These are phyloP conservation scores for Neophaeococcomyces aloes DNA, from an alignment of 2,329 filamentous ascomycete genomes.

Conservation along the genomic window DNA sequence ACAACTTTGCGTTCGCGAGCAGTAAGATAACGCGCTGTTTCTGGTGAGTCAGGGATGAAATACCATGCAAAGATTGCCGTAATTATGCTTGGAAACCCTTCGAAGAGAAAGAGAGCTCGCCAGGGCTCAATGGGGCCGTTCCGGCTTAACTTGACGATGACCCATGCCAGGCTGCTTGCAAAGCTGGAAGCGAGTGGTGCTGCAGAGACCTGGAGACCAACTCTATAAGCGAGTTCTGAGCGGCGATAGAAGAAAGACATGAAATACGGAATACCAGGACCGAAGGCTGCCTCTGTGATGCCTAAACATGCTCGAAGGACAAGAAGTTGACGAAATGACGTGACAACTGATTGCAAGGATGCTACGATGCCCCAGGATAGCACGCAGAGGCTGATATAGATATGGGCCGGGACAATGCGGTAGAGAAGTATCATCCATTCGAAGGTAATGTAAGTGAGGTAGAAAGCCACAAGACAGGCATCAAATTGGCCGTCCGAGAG, in stretches of 20 bases:
- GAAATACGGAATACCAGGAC: constrained; percentile 54
- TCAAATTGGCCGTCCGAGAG: constrained; percentile 49
- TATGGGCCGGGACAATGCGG: constrained; percentile 48
- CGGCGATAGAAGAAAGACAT: constrained; percentile 53
- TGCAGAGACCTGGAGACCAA: constrained; percentile 75
- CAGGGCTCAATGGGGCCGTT: constrained; percentile 63
- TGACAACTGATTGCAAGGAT: constrained; percentile 50
- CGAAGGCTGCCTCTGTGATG: constrained; percentile 51
- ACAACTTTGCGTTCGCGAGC: constrained; percentile 59
- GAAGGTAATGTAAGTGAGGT: constrained; percentile 54
- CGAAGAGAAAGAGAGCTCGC: constrained; percentile 74
- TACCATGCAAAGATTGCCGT: constrained; percentile 64
- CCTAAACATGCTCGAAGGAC: constrained; percentile 37
- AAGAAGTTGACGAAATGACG: constrained; percentile 42
- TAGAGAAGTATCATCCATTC: constrained; percentile 59
- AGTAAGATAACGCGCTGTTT: constrained; percentile 53
- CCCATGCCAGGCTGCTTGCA: constrained; percentile 65
- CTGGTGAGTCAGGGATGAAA: constrained; percentile 65
- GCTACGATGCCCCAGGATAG: constrained; percentile 64
- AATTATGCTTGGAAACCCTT: constrained; percentile 74
- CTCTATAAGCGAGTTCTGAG: constrained; percentile 70
- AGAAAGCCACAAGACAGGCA: constrained; percentile 53
- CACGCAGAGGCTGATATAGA: constrained; percentile 52
- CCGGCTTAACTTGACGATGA: constrained; percentile 60
- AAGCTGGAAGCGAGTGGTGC: constrained; percentile 54